Evolutionary conservation across 495 filamentous ascomycete species (phyloP), one percentile per base, ranked within the genome.

Genomic region (Aspergillus kassunensis): DNA sequence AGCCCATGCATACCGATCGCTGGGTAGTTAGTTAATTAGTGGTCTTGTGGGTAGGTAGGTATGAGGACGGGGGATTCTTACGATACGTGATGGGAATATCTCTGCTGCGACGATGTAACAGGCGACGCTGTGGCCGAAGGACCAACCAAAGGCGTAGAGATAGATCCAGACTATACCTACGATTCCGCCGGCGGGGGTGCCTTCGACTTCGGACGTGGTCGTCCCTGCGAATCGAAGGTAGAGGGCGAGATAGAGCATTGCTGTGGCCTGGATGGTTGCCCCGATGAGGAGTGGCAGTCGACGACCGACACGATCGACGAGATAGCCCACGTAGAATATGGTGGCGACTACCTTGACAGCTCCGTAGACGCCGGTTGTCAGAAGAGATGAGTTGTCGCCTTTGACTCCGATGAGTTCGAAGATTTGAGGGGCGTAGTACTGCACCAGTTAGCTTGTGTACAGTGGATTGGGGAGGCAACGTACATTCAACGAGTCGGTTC

Each of bases 171-270:
- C 79, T 0, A 80, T 79, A 10, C 82, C 82, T 16, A 80, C 81
- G 34, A 73, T 80, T 6, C 73, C 64, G 1, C 69, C 67, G 13
- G 83, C 65, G 9, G 60, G 59, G 16, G 73, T 73, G 2, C 64
- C 61, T 6, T 49, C 64, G 1, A 54, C 44, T 8, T 73, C 68
- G 36, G 75, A 62, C 3, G 76, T 72, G 40, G 77, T 67, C 34
- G 88, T 84, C 15, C 55, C 61, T 6, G 61, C 55, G 27, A 64
- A 64, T 7, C 61, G 55, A 25, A 90, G 72, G 68, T 67, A 67
- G 0, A 64, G 50, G 11, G 85, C 85, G 41, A 89, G 83, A 57
- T 89, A 87, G 57, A 85, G 80, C 81, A 88, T 88, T 51, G 75
- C 75, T 15, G 82, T 69, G 1, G 71, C 79, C 62, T 83, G 82